These are phyloP conservation scores for Backusella liffmaniae DNA, from an alignment of 192 early-diverging fungal species.

Conservation along the genomic window DNA sequence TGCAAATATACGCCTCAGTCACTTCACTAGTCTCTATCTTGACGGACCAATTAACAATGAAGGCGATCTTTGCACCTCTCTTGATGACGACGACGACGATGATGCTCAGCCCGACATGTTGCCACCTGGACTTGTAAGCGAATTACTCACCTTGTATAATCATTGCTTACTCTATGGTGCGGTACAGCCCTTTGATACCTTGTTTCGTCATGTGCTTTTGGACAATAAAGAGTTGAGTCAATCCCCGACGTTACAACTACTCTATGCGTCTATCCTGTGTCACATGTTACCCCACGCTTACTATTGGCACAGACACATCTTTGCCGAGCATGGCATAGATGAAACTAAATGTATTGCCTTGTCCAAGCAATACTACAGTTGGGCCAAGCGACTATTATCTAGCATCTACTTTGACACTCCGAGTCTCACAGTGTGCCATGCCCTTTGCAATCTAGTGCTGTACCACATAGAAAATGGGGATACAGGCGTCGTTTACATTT, in stretches of 20 bases:
- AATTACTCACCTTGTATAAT: conserved; percentile 20
- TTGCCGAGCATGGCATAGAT: conserved; percentile 8
- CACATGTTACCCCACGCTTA: conserved; percentile 34
- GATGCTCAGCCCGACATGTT: background rate
- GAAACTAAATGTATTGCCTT: conserved; percentile 15
- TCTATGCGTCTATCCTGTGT: conserved; percentile 32
- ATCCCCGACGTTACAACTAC: conserved; percentile 16
- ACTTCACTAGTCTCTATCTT: conserved; percentile 28
- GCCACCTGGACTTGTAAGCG: conserved; percentile 9
- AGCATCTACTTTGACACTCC: conserved; percentile 31
- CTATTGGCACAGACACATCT: conserved; percentile 29
- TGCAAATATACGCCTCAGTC: conserved; percentile 25
- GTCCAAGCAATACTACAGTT: conserved; percentile 28
- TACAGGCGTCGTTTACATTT: conserved; percentile 28
- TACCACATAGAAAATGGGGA: conserved; percentile 38
- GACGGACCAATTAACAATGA: conserved; percentile 5
- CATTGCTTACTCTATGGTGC: conserved; percentile 35
- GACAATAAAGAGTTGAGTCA: background rate
- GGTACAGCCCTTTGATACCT: conserved; percentile 22
- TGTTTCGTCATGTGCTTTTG: conserved; percentile 17
- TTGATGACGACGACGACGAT: background rate
- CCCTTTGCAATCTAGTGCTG: conserved; percentile 31
- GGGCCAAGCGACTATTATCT: conserved; percentile 28
- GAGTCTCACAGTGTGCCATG: conserved; percentile 23
- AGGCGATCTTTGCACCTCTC: background rate